Base-by-base conservation (phyloP, 441 rosid genomes). In the Daphne laureola region DNA sequence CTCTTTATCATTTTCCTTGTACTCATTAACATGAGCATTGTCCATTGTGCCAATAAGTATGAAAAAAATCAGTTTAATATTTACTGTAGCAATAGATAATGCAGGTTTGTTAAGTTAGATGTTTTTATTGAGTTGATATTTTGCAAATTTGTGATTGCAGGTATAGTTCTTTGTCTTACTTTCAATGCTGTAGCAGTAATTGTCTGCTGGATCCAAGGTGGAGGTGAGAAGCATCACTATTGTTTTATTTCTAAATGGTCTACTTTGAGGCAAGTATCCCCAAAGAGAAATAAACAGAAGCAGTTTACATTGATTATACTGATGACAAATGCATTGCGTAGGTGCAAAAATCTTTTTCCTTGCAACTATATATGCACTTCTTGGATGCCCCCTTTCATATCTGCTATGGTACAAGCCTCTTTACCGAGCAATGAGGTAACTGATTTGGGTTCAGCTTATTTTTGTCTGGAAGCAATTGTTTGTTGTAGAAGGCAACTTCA, bases 341-440 rank as follows among this genome's bases (percentile, higher is more conserved):
- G 98, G 96, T 51, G 91, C 78, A 57, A 84, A 84, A 70, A 92
- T 82, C 63, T 92, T 88, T 70, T 79, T 92, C 76, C 90, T 92
- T 52, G 89, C 96, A 3, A 64, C 69, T 8, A 88, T 92, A 67
- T 92, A 92, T 76, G 87, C 78, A 3, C 62, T 88, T 52, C 73
- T 82, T 47, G 96, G 98, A 70, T 72, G 78, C 35, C 98, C 96
- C 3, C 78, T 88, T 49, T 88, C 98, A 38, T 92, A 86, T 68
- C 75, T 92, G 45, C 61, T 88, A 46, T 92, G 98, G 98, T 92
- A 92, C 71, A 78, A 91, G 76, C 98, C 98, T 26, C 83, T 92
- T 21, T 92, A 88, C 75, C 86, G 94, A 64, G 98, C 87, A 57
- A 88, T 92, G 96, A 86, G 90, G 98, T 76, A 68, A 54, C 75